Conservation (phyloP, 2,329 filamentous ascomycete species). For the Aotearoamyces nothofagi region DNA sequence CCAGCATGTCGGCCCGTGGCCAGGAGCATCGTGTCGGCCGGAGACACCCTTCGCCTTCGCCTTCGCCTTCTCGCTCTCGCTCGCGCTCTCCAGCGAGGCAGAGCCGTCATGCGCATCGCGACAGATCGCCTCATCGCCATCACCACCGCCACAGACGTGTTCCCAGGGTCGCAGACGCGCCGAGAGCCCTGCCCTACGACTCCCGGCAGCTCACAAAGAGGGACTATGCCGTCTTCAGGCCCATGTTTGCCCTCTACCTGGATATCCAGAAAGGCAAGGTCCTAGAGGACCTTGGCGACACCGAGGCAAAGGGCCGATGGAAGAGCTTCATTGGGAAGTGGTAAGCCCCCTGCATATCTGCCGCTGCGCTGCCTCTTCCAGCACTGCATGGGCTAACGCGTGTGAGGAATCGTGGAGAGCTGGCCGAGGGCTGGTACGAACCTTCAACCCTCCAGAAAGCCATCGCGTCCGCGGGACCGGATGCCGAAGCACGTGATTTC, state of each 20-base stretch:
- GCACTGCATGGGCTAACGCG: slow-evolving; percentile 25
- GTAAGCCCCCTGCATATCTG: slow-evolving; percentile 29
- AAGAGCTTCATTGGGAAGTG: slow-evolving; percentile 87
- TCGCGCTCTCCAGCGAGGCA: slow-evolving; percentile 6
- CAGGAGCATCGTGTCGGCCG: slow-evolving; percentile 1
- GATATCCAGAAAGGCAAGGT: slow-evolving; percentile 72
- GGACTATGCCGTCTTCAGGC: slow-evolving; percentile 49
- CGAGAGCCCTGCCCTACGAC: slow-evolving; percentile 41
- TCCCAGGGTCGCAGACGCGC: slow-evolving; percentile 1
- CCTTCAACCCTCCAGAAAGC: slow-evolving; percentile 36
- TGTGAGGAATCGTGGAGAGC: slow-evolving; percentile 64
- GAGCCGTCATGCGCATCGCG: slow-evolving; percentile 5
- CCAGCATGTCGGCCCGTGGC: slow-evolving; percentile 2
- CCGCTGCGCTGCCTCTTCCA: not conserved
- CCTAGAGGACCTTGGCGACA: slow-evolving; percentile 52
- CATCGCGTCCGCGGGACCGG: slow-evolving; percentile 7
- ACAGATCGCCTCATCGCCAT: slow-evolving; percentile 13
- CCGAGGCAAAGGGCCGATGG: slow-evolving; percentile 74
- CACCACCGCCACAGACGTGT: slow-evolving; percentile 19
- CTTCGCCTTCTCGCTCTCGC: slow-evolving; percentile 7
- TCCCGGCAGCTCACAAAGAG: slow-evolving; percentile 51
- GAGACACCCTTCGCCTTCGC: slow-evolving; percentile 2
- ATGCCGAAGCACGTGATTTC: slow-evolving; percentile 5
- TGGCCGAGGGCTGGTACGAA: slow-evolving; percentile 90
- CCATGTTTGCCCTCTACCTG: slow-evolving; percentile 71